These are phyloP conservation scores for Lodderomyces metapsilosis DNA, from an alignment of 1,139 yeast species.

Conservation along the genomic window DNA sequence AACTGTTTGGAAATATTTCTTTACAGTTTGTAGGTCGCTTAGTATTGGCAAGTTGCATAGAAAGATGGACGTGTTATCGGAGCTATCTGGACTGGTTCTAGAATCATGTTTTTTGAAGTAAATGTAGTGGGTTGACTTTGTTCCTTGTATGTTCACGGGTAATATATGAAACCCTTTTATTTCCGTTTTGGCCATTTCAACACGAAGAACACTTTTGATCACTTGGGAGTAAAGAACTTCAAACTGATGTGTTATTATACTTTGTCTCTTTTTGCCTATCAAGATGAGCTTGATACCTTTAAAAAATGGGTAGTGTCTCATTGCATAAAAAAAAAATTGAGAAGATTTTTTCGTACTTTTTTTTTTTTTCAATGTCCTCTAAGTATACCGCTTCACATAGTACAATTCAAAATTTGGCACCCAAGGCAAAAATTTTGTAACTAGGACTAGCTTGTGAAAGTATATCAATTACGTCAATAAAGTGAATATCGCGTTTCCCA, in stretches of 20 bases:
- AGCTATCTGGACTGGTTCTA: conserved; percentile 18
- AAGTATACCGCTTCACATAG: not conserved
- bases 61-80: conserved; percentile 53
- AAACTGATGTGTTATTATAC: too few relatives aligned
- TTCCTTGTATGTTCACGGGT: conserved; percentile 40
- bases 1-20: conserved; percentile 56
- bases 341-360: too few relatives aligned
- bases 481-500: not conserved
- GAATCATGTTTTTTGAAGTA: conserved; percentile 65
- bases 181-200: conserved; percentile 26
- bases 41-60: conserved; percentile 74
- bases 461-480: too few relatives aligned
- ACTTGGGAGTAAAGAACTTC: too few relatives aligned
- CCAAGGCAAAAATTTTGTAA: not conserved
- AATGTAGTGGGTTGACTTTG: conserved; percentile 44
- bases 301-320: not conserved
- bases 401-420: not conserved
- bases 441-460: not conserved
- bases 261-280: too few relatives aligned
- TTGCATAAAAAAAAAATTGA: too few relatives aligned
- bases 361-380: not conserved
- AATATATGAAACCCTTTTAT: conserved; percentile 58
- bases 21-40: conserved; percentile 52
- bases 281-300: too few relatives aligned
- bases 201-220: too few relatives aligned